phyloP scores from a whole-genome alignment of 345 rosid genomes.

The Physaria fendleri region DNA sequence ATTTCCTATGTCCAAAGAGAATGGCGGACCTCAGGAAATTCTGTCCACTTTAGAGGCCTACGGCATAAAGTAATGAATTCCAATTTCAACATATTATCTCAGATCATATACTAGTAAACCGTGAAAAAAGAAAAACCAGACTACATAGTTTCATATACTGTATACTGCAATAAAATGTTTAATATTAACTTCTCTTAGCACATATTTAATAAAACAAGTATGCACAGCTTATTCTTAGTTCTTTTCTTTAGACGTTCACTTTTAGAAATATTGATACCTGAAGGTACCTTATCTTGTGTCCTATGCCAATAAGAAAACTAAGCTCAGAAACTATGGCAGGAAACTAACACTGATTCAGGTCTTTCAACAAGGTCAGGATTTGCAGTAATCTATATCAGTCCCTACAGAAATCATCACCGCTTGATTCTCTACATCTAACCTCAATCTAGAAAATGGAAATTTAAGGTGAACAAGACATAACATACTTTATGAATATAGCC shows the following conservation, averaged over 20 bases:
- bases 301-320: background rate
- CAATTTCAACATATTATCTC: slow-evolving; percentile 5
- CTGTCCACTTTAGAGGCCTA: slow-evolving; percentile 40
- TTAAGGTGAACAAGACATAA: background rate
- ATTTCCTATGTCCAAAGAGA: slow-evolving; percentile 35
- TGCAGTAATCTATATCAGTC: background rate
- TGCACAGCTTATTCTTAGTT: background rate
- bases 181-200: slow-evolving; percentile 2
- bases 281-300: slow-evolving; percentile 1
- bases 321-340: background rate
- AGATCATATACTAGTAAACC: slow-evolving; percentile 16
- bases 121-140: background rate
- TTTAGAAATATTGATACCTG: slow-evolving; percentile 17
- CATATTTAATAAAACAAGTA: background rate
- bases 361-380: background rate
- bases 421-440: background rate
- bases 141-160: background rate
- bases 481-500: too few relatives aligned
- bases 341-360: background rate
- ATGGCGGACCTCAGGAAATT: slow-evolving; percentile 40
- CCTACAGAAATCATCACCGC: background rate
- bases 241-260: background rate
- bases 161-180: background rate
- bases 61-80: slow-evolving; percentile 38
- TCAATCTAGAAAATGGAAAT: background rate